Evolutionary conservation across 2,329 filamentous ascomycete genomes (phyloP).

Genomic region (Aspergillus sp.): DNA sequence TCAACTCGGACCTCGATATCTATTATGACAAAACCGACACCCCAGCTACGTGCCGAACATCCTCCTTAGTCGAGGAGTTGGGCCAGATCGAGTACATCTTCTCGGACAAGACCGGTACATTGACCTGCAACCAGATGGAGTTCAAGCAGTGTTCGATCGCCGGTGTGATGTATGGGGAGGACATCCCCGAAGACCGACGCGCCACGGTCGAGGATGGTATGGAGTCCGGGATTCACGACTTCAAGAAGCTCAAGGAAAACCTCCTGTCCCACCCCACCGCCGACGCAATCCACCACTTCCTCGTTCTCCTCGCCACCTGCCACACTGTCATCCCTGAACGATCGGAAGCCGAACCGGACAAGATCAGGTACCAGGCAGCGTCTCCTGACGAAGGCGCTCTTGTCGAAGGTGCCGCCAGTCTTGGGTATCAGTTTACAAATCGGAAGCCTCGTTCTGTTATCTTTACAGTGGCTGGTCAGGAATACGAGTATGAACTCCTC

Average conservation of each 20-base stretch:
- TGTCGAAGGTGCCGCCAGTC: conserved; percentile 79
- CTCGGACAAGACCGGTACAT: conserved; percentile 93
- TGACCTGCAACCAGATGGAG: conserved; percentile 99
- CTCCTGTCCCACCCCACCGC: conserved; percentile 59
- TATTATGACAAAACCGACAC: conserved; percentile 96
- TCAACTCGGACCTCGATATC: conserved; percentile 96
- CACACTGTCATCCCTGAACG: conserved; percentile 97
- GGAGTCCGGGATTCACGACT: conserved; percentile 80
- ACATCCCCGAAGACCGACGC: conserved; percentile 85
- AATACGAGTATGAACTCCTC: conserved; percentile 82
- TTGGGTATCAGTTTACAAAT: conserved; percentile 89
- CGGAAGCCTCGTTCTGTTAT: conserved; percentile 87
- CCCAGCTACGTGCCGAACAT: conserved; percentile 91
- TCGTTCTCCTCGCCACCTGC: conserved; percentile 82
- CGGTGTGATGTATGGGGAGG: conserved; percentile 89
- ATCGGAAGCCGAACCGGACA: conserved; percentile 70
- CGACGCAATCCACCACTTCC: conserved; percentile 75
- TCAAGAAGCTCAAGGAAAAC: conserved; percentile 72
- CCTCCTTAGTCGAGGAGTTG: conserved; percentile 91
- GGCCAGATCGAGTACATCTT: conserved; percentile 99
- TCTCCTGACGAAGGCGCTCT: conserved; percentile 97
- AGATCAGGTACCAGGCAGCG: conserved; percentile 96
- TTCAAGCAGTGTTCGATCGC: conserved; percentile 93
- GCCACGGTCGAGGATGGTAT: conserved; percentile 74
- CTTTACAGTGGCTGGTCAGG: conserved; percentile 70